Conservation (phyloP, 345 rosid species). For the Turritis glabra region DNA sequence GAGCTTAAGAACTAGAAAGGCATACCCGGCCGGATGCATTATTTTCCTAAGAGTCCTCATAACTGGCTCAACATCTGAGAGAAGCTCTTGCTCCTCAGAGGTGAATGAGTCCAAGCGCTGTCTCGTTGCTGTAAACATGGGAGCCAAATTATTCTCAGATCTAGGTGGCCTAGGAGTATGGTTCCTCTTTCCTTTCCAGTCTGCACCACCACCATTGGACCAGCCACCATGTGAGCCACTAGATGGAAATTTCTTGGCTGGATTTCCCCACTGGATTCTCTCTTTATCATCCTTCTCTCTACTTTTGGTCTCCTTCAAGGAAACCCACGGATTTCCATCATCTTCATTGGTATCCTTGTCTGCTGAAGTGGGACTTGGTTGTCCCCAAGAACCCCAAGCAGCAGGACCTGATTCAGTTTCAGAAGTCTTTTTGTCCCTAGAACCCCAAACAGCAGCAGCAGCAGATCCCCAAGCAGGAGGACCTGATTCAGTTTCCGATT, state of each 20-base stretch:
- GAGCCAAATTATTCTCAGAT: constrained; percentile 41
- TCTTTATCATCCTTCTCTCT: constrained; percentile 40
- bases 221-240: constrained; percentile 51
- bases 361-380: constrained; percentile 48
- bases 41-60: constrained; percentile 65
- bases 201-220: constrained; percentile 45
- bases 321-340: constrained; percentile 44
- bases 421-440: not conserved
- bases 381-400: constrained; percentile 51
- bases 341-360: constrained; percentile 35
- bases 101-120: constrained; percentile 80
- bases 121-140: constrained; percentile 56
- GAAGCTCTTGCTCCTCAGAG: constrained; percentile 78
- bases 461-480: not conserved
- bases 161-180: constrained; percentile 54
- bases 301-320: constrained; percentile 29
- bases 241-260: constrained; percentile 47
- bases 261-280: constrained; percentile 49
- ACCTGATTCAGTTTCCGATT: constrained; percentile 1
- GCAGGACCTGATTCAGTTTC: constrained; percentile 16
- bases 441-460: constrained; percentile 10
- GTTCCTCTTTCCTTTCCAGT: constrained; percentile 64
- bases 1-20: constrained; percentile 8
- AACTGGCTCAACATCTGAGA: constrained; percentile 62
- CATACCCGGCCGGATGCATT: constrained; percentile 66